Base-by-base conservation (phyloP, 768 basidiomycete species). In the Rossbeevera mucosa region DNA sequence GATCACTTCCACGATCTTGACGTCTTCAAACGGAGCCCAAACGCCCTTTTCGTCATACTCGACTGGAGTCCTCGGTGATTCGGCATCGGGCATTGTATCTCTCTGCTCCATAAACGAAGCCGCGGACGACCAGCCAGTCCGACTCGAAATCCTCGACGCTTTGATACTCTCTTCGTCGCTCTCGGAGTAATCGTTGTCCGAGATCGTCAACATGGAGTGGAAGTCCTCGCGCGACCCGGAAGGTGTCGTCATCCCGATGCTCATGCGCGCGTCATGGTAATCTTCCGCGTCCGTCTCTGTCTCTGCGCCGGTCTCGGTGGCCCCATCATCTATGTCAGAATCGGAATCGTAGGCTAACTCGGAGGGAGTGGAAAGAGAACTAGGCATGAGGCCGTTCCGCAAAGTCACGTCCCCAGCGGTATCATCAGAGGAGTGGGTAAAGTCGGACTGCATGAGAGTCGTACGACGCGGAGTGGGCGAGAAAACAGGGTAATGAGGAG, bases 261-360 rank as follows among this genome's bases (percentile, higher is more conserved):
- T 91, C 64, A 85, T 83, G 42, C 83, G 74, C 2, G 92, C 82
- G 55, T 94, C 92, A 1, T 85, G 76, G 60, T 88, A 92, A 53
- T 91, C 82, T 16, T 84, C 88, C 29, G 64, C 68, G 40, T 88
- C 88, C 0, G 82, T 82, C 53, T 86, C 86, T 0, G 80, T 80
- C 46, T 83, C 86, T 1, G 78, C 77, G 40, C 83, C 87, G 0
- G 84, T 85, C 70, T 85, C 83, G 11, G 80, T 82, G 48, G 49
- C 72, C 30, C 51, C 66, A 41, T 76, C 77, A 48, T 76, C 71
- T 4, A 70, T 54, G 40, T 72, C 68, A 24, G 75, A 79, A 21
- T 77, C 76, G 30, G 76, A 77, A 18, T 77, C 76, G 41, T 64
- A 73, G 2, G 71, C 72, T 13, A 59, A 66, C 22, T 69, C 67